Conservation (phyloP, 345 rosid genomes). For the Erucastrum elatum region DNA sequence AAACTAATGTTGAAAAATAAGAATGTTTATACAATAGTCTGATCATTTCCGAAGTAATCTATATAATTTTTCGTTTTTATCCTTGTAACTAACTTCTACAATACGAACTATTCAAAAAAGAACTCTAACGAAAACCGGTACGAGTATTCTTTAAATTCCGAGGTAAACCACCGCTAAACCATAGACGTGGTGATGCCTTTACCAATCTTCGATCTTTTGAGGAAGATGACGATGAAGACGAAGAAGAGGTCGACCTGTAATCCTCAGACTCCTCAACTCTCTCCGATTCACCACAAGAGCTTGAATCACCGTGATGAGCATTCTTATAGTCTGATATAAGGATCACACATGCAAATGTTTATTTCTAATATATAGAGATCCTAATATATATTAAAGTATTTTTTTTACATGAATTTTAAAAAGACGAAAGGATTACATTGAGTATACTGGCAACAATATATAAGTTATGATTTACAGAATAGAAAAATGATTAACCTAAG, state of each 20-base stretch:
- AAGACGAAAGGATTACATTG: not conserved
- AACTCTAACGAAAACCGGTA: constrained; percentile 34
- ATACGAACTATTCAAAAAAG: not conserved
- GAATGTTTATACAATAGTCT: constrained; percentile 2
- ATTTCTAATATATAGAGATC: no score
- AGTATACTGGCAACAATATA: not conserved
- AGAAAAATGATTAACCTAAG: not conserved
- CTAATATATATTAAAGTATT: no score
- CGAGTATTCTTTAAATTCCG: constrained; percentile 31
- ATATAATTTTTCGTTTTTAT: not conserved
- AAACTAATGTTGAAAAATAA: not conserved
- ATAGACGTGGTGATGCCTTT: constrained; percentile 24
- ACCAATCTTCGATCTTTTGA: constrained; percentile 30
- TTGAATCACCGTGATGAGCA: not conserved
- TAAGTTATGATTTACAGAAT: not conserved
- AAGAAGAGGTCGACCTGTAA: constrained; percentile 45
- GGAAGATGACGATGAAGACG: constrained; percentile 40
- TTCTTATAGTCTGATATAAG: constrained; percentile 14
- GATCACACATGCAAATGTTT: not conserved
- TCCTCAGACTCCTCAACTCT: constrained; percentile 10
- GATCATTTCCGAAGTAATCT: constrained; percentile 2
- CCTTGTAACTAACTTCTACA: not conserved
- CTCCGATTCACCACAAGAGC: constrained; percentile 29
- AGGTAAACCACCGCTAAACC: constrained; percentile 39
- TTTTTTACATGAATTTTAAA: not conserved